Conservation (phyloP, 352 stramenopile genomes). For the Phytophthora idaei region DNA sequence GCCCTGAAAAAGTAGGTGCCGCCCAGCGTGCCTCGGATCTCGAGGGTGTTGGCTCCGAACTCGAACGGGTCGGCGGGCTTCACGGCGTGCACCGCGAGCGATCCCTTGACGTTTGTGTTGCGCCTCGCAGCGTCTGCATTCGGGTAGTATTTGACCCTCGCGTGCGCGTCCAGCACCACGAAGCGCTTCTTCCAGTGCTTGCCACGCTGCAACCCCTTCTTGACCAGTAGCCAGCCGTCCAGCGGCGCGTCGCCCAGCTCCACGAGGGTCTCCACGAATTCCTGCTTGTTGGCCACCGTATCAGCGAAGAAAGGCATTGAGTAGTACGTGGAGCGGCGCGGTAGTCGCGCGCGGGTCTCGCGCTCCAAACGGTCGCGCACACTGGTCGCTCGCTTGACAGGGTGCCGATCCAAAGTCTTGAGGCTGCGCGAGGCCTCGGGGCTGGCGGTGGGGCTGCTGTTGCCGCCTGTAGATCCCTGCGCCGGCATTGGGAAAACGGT, state of each 20-base stretch:
- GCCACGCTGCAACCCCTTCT: constrained; percentile 70
- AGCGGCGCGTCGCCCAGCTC: constrained; percentile 71
- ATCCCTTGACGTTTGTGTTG: constrained; percentile 82
- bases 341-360: constrained; percentile 63
- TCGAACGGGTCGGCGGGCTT: constrained; percentile 75
- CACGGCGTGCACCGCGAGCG: constrained; percentile 74
- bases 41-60: constrained; percentile 77
- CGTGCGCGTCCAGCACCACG: constrained; percentile 76
- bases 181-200: constrained; percentile 89
- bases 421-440: constrained; percentile 13
- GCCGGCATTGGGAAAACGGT: constrained; percentile 42
- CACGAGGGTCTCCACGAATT: constrained; percentile 73
- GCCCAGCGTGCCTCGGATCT: constrained; percentile 74
- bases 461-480: background rate
- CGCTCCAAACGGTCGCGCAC: constrained; percentile 69
- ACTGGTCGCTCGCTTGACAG: constrained; percentile 40
- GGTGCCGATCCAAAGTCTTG: constrained; percentile 13
- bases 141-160: constrained; percentile 79
- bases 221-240: constrained; percentile 82
- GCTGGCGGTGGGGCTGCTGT: background rate
- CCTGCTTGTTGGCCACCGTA: constrained; percentile 71
- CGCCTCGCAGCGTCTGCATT: constrained; percentile 78
- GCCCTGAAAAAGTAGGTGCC: constrained; percentile 85
- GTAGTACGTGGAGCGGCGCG: constrained; percentile 76
- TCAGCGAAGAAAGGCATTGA: constrained; percentile 80